A percentile compares a stretch with the other conserved stretches of the same genome.
Conservation (phyloP, 768 basidiomycete genomes). For the Crassisporium funariophilum region DNA sequence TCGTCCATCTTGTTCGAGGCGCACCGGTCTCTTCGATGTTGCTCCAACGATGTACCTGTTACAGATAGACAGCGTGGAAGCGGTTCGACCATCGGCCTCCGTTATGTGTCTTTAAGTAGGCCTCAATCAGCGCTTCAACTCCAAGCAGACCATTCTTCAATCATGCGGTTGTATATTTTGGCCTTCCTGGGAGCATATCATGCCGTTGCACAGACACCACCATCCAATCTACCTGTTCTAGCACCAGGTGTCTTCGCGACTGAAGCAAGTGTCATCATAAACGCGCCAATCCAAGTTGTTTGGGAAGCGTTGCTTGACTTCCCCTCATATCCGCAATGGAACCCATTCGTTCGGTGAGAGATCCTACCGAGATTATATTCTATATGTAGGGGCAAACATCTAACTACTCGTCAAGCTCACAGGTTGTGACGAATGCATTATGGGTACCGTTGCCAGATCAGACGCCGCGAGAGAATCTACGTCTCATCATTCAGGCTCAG, state of each 20-base stretch:
- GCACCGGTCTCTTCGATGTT: too few species aligned
- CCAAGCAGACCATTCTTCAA: too few species aligned
- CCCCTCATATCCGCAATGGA: constrained; percentile 53
- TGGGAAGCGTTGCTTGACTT: constrained; percentile 57
- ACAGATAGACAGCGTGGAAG: too few species aligned
- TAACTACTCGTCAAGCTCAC: constrained; percentile 22
- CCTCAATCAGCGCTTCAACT: too few species aligned
- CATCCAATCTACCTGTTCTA: constrained; percentile 29
- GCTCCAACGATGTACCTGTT: too few species aligned
- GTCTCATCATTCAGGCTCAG: constrained; percentile 29
- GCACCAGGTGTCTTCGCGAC: constrained; percentile 38
- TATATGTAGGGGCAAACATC: neutral
- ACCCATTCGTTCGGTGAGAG: constrained; percentile 32
- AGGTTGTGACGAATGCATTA: constrained; percentile 25
- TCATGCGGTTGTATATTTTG: constrained; percentile 5
- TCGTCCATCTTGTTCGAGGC: too few species aligned
- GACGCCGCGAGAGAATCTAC: constrained; percentile 21
- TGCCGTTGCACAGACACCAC: constrained; percentile 11
- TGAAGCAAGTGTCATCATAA: constrained; percentile 41
- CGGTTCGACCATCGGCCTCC: too few species aligned
- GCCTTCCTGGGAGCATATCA: constrained; percentile 4
- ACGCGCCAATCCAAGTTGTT: constrained; percentile 50
- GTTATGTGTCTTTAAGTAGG: too few species aligned
- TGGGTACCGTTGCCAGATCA: constrained; percentile 27
- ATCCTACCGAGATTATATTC: neutral